Conservation (phyloP, 78 protist species). For the Dictyostelium firmibasis region DNA sequence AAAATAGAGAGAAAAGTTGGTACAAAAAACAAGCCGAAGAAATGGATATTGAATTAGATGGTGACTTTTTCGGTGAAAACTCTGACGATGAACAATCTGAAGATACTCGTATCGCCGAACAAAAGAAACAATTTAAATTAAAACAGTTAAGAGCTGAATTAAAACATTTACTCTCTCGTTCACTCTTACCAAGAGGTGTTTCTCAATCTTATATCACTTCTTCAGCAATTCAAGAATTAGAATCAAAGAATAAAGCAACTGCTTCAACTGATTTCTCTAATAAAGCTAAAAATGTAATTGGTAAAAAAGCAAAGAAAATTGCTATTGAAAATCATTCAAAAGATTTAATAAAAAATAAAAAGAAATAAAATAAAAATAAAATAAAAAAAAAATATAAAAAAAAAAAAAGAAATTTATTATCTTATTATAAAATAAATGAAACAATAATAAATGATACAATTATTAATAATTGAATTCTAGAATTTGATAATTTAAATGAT, state of each 20-base stretch:
- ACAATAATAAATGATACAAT: neutral
- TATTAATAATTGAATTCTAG: neutral
- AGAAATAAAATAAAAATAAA: neutral
- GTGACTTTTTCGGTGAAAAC: constrained; percentile 32
- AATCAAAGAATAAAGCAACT: neutral
- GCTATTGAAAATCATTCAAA: neutral
- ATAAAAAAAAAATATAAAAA: neutral
- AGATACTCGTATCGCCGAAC: neutral
- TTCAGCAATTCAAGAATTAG: constrained; percentile 13
- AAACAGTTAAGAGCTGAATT: neutral
- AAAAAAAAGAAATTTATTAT: neutral
- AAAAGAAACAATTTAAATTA: neutral
- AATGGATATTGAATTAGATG: constrained; percentile 58
- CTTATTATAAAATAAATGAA: neutral
- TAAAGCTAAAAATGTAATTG: neutral
- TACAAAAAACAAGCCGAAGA: constrained; percentile 39
- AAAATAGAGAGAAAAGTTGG: constrained; percentile 46
- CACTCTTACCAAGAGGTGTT: constrained; percentile 39
- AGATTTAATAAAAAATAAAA: neutral
- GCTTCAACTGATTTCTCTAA: constrained; percentile 3
- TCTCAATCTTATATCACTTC: constrained; percentile 34
- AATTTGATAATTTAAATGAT: neutral
- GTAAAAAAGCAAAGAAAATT: neutral
- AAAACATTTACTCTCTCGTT: neutral
- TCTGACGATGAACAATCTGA: constrained; percentile 22